Evolutionary conservation across 768 basidiomycete species (phyloP).

Genomic region (Kwoniella shandongensis): DNA sequence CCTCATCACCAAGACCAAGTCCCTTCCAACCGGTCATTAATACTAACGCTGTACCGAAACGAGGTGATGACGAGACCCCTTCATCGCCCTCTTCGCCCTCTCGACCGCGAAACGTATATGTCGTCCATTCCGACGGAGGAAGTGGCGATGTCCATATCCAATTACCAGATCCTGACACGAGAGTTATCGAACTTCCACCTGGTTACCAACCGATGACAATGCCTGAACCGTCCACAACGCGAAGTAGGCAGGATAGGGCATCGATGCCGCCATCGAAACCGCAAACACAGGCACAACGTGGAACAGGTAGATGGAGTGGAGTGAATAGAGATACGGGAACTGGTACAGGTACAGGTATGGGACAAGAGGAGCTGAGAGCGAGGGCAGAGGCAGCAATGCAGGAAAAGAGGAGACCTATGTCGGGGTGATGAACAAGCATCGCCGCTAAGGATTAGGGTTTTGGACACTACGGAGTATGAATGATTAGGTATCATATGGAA

Average conservation of each 20-base stretch:
- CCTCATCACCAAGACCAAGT: slow-evolving; percentile 13
- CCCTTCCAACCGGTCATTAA: slow-evolving; percentile 1
- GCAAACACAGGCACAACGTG: no score
- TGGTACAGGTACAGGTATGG: slow-evolving; percentile 9
- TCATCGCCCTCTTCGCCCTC: slow-evolving; percentile 13
- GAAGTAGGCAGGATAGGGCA: background rate
- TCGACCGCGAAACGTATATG: slow-evolving; percentile 33
- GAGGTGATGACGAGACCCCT: slow-evolving; percentile 1
- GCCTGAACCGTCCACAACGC: background rate
- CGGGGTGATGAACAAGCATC: no score
- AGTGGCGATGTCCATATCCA: slow-evolving; percentile 35
- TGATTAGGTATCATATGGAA: no score
- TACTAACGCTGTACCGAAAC: background rate
- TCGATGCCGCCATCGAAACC: no score
- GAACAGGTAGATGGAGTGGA: background rate
- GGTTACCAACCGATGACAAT: slow-evolving; percentile 20
- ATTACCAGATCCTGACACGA: slow-evolving; percentile 25
- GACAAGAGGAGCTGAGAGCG: slow-evolving; percentile 28
- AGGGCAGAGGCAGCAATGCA: slow-evolving; percentile 34
- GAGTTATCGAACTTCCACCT: slow-evolving; percentile 39
- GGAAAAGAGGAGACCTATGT: slow-evolving; percentile 19
- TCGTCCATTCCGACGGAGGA: slow-evolving; percentile 39
- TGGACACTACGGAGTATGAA: no score
- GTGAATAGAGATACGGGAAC: no score
- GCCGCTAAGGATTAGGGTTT: no score